Evolutionary conservation across 2,329 filamentous ascomycete genomes (phyloP).

Genomic region (Aureobasidium sp.): DNA sequence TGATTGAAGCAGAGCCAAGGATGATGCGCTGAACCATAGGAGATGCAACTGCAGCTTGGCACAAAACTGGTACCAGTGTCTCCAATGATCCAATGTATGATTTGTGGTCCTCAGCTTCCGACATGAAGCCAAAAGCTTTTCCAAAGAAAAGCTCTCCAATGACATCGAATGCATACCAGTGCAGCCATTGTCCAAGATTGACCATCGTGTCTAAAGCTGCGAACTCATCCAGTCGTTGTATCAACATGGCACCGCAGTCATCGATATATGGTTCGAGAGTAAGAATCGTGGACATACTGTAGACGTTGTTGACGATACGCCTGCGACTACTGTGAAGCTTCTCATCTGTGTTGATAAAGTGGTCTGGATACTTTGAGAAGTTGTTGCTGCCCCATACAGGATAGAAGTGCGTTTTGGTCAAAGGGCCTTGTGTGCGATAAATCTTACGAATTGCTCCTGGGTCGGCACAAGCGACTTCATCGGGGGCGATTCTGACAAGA

Average conservation of each 20-base stretch:
- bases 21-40: neutral
- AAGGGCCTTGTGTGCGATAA: slow-evolving; percentile 58
- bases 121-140: slow-evolving; percentile 43
- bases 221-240: slow-evolving; percentile 29
- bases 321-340: slow-evolving; percentile 44
- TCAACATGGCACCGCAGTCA: slow-evolving; percentile 30
- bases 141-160: slow-evolving; percentile 47
- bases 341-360: slow-evolving; percentile 33
- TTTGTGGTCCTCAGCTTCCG: neutral
- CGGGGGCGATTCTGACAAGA: slow-evolving; percentile 77
- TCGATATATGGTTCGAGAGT: slow-evolving; percentile 34
- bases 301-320: slow-evolving; percentile 42
- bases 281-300: slow-evolving; percentile 47
- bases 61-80: neutral
- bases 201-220: slow-evolving; percentile 27
- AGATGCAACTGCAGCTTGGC: slow-evolving; percentile 4
- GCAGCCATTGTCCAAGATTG: slow-evolving; percentile 34
- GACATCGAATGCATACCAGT: slow-evolving; percentile 46
- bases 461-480: slow-evolving; percentile 78
- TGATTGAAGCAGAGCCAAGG: neutral
- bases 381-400: slow-evolving; percentile 27
- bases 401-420: slow-evolving; percentile 33
- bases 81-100: neutral
- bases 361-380: slow-evolving; percentile 19
- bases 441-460: slow-evolving; percentile 71